These are phyloP conservation scores for Withania somnifera DNA, from an alignment of 305 asterid genomes.

Conservation along the genomic window DNA sequence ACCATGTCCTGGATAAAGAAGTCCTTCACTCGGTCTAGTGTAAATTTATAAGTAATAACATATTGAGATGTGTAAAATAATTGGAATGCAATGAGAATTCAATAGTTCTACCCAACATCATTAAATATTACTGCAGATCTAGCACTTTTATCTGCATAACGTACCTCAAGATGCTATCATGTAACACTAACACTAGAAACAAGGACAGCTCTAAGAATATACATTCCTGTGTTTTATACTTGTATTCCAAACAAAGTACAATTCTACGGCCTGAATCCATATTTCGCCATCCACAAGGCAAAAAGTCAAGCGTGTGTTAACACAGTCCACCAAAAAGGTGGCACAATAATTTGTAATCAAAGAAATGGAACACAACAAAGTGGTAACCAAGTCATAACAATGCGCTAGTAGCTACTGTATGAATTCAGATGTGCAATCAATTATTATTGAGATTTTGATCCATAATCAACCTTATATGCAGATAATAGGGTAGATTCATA, in stretches of 20 bases:
- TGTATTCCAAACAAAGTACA: not conserved
- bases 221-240: not conserved
- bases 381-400: not conserved
- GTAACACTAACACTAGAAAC: not conserved
- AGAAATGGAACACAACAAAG: not conserved
- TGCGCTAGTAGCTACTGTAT: not conserved
- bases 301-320: not conserved
- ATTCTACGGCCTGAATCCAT: not conserved
- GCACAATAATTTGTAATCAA: not conserved
- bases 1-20: not conserved
- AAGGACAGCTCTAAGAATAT: not conserved
- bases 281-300: not conserved
- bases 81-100: not conserved
- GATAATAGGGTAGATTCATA: slow-evolving; percentile 74
- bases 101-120: not conserved
- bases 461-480: slow-evolving; percentile 58
- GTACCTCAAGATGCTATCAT: not conserved
- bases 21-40: not conserved
- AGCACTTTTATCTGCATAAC: not conserved
- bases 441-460: not conserved
- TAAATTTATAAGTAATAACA: not conserved
- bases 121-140: not conserved
- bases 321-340: not conserved
- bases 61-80: not conserved
- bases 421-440: not conserved